Conservation (phyloP, 805 yeast species). For the Metschnikowia aberdeeniae region DNA sequence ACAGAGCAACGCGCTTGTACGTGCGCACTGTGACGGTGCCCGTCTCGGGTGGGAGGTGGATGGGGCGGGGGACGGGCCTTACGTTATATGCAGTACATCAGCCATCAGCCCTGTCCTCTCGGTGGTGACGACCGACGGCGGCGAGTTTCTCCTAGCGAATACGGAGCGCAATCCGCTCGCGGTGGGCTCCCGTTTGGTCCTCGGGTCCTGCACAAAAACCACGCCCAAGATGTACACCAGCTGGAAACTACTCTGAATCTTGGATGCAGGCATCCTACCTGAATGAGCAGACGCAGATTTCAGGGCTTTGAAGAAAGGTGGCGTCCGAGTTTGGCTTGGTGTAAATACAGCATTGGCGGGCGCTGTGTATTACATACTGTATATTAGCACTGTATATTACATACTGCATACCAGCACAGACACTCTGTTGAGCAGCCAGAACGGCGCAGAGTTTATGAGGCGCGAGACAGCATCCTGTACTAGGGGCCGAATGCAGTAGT, state of each 20-base stretch:
- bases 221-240: conserved; percentile 1
- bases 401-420: too few species aligned
- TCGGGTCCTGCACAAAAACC: neutral
- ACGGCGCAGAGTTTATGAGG: too few species aligned
- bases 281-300: neutral
- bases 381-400: too few species aligned
- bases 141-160: conserved; percentile 7
- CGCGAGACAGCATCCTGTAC: too few species aligned
- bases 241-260: neutral
- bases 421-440: too few species aligned
- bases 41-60: neutral
- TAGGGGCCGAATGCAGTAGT: too few species aligned
- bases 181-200: conserved; percentile 3
- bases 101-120: conserved; percentile 3
- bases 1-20: conserved; percentile 8
- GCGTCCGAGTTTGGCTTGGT: too few species aligned
- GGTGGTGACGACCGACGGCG: conserved; percentile 6
- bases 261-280: neutral
- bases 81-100: neutral
- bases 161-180: neutral
- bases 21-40: conserved; percentile 3
- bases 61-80: neutral
- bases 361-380: too few species aligned
- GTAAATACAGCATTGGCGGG: too few species aligned
- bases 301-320: too few species aligned